phyloP scores from a whole-genome alignment of 345 rosid genomes.

The Rhodomyrtus tomentosa region DNA sequence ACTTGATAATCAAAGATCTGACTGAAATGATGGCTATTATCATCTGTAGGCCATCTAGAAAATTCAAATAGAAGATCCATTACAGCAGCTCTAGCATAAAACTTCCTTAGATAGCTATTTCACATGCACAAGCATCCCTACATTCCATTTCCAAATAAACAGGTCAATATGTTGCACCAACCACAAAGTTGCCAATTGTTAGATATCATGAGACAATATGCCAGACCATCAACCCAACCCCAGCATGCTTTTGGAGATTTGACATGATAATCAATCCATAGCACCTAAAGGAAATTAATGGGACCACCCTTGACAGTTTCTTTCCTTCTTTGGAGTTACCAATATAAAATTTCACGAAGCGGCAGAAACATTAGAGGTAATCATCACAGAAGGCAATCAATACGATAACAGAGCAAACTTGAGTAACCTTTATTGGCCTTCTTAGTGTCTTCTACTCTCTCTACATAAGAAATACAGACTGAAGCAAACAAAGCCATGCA shows the following conservation, averaged over 20 bases:
- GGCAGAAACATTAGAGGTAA: background rate
- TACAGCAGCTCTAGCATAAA: background rate
- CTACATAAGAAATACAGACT: background rate
- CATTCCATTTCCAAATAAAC: background rate
- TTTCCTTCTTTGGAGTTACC: background rate
- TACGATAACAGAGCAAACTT: background rate
- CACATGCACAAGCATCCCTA: background rate
- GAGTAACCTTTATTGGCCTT: background rate
- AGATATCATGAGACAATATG: background rate
- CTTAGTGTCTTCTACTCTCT: background rate
- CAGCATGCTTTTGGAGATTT: background rate
- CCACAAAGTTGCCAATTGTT: background rate
- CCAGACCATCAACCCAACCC: background rate
- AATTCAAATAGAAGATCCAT: background rate
- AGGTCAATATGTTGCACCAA: background rate
- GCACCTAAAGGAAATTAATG: background rate
- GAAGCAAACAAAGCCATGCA: background rate
- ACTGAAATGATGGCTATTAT: background rate
- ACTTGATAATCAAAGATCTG: background rate
- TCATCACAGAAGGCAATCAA: background rate
- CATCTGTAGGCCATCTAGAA: background rate
- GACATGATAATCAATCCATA: background rate
- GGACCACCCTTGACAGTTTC: background rate
- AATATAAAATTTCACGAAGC: background rate
- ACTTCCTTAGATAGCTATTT: background rate